Percentiles rank a stretch among this genome's conserved stretches.
Evolutionary conservation across 441 rosid genomes (phyloP).

Genomic region (Erysimum pusillum): DNA sequence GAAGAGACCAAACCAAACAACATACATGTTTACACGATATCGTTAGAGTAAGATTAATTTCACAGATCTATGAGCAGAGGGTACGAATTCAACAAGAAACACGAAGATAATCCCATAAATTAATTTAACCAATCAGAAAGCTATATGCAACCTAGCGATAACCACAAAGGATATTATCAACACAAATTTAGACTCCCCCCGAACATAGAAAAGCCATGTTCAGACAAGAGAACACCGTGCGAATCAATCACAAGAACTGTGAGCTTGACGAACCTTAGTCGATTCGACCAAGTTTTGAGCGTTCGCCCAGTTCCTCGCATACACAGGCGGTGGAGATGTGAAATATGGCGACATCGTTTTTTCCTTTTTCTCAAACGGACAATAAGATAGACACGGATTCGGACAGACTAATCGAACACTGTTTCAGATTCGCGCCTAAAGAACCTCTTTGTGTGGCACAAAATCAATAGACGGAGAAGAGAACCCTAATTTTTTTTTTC

Average conservation of each 20-base stretch:
- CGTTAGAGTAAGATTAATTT: not conserved
- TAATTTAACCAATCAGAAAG: not conserved
- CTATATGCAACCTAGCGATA: not conserved
- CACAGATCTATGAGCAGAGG: slow-evolving; percentile 18
- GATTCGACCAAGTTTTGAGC: slow-evolving; percentile 67
- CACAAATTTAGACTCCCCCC: not conserved
- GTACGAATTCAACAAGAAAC: not conserved
- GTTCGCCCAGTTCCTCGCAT: slow-evolving; percentile 55
- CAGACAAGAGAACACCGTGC: slow-evolving; percentile 23
- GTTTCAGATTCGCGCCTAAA: slow-evolving; percentile 20
- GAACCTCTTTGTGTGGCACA: slow-evolving; percentile 24
- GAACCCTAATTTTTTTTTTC: not conserved
- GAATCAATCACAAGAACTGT: slow-evolving; percentile 47
- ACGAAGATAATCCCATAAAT: not conserved
- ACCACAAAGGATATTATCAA: not conserved
- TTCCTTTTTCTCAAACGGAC: slow-evolving; percentile 10
- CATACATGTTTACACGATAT: slow-evolving; percentile 22
- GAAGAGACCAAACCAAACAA: not conserved
- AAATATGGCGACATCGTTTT: slow-evolving; percentile 76
- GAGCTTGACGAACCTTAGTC: slow-evolving; percentile 83
- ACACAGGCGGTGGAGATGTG: slow-evolving; percentile 61
- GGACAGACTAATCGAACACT: slow-evolving; percentile 23
- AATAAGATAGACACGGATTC: not conserved
- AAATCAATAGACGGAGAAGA: slow-evolving; percentile 8
- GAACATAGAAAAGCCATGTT: slow-evolving; percentile 22